Base-by-base conservation (phyloP, 2,329 filamentous ascomycete genomes). In the Fusarium hainanense region DNA sequence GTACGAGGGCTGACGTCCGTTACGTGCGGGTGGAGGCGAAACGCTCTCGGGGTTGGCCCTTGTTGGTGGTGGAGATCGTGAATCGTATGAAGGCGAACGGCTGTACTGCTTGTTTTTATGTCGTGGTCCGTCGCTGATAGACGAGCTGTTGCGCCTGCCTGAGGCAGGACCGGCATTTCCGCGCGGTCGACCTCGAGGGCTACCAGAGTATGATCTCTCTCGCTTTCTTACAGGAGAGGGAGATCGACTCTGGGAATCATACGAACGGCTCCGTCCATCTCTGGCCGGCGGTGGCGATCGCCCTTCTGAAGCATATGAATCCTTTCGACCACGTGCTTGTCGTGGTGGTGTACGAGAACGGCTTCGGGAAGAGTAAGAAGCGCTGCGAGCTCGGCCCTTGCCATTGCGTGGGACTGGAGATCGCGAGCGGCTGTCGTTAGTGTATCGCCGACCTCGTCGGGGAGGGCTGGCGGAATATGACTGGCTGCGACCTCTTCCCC, bases 81-180 rank as follows among this genome's bases (percentile, higher is more conserved):
- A 79, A 50, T 74, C 70, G n/a, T 76, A 76, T 20, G 79, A 79
- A 20, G 76, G 74, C 5, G 79, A 79, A 18, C 76, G 76, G 23
- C 71, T 76, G 34, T 74, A 65, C 25, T 68, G 69, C 48, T 56
- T 69, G 25, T 58, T 46, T 43, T 69, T 72, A 58, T 72, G 74
- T 20, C 75, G 70, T 5, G 74, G 76, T 16, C 64, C 74, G 30
- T 71, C 73, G 59, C 78, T 78, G 23, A 75, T 68, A 2, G 79
- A 80, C 3, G 79, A 80, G 70, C 77, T 80, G 62, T 78, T 79
- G 34, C 78, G 75, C 25, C 74, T 63, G 32, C 71, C 42, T 9
- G 71, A 34, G 42, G 55, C 59, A 13, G 71, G 61, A 28, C 66
- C 59, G 25, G 64, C 56, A 51, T 68, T 66, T 61, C 61, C 67